Evolutionary conservation across 495 filamentous ascomycete species (phyloP).

Genomic region (Stereocaulon alpinum): DNA sequence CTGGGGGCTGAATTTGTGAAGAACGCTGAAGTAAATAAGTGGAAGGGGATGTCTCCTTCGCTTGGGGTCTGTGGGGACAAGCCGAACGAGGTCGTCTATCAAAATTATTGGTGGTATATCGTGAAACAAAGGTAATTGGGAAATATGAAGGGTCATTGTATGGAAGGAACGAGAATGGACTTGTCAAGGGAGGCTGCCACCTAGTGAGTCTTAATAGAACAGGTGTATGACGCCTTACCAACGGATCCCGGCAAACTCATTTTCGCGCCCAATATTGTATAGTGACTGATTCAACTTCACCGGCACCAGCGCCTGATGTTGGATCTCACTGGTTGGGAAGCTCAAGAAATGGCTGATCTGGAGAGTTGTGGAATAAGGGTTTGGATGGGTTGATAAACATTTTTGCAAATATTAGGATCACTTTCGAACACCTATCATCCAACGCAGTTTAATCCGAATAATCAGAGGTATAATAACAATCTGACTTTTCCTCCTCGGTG

Average conservation of each 20-base stretch:
- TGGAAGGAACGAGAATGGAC: neutral
- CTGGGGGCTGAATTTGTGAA: neutral
- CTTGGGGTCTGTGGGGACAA: neutral
- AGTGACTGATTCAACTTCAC: too few species aligned
- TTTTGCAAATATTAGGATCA: too few species aligned
- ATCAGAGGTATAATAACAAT: neutral
- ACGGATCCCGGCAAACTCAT: neutral
- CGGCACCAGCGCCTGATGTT: too few species aligned
- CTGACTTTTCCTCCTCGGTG: neutral
- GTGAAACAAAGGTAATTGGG: neutral
- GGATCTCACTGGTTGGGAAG: neutral
- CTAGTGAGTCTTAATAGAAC: neutral
- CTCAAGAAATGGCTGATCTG: neutral
- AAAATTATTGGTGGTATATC: neutral
- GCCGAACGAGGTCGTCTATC: neutral
- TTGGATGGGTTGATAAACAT: neutral
- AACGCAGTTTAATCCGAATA: neutral
- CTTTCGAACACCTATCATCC: too few species aligned
- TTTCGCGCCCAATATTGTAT: too few species aligned
- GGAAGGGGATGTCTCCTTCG: neutral
- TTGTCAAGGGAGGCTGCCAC: neutral
- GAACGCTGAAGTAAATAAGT: neutral
- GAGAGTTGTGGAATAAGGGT: neutral
- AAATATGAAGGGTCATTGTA: neutral
- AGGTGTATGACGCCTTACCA: constrained; percentile 1